Evolutionary conservation across 495 filamentous ascomycete species (phyloP).

Genomic region (Venustampulla echinocandica): DNA sequence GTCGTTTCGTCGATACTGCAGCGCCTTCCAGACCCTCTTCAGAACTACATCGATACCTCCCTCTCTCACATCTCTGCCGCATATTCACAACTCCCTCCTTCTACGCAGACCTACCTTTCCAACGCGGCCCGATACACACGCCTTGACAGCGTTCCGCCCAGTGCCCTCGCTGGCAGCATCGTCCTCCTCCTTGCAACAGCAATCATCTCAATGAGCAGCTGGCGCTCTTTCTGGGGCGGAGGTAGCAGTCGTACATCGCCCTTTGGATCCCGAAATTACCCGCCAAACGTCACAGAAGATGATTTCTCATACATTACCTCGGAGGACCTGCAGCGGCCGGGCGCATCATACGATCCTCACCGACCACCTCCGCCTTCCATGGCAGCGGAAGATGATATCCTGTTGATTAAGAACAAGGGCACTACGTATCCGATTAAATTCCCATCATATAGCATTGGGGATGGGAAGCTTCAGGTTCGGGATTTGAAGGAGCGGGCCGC

Average conservation of each 20-base stretch:
- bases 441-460: conserved; percentile 71
- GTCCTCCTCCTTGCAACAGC: conserved; percentile 12
- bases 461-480: conserved; percentile 60
- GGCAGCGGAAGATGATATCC: conserved; percentile 60
- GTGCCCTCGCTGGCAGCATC: conserved; percentile 5
- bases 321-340: conserved; percentile 49
- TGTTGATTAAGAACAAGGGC: conserved; percentile 65
- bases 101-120: conserved; percentile 34
- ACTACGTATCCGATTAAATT: conserved; percentile 71
- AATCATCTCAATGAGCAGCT: conserved; percentile 23
- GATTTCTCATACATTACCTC: conserved; percentile 78
- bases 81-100: conserved; percentile 16
- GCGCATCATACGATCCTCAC: conserved; percentile 31
- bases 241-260: conserved; percentile 35
- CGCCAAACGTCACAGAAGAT: conserved; percentile 59
- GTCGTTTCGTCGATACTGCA: conserved; percentile 32
- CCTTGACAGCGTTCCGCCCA: conserved; percentile 19
- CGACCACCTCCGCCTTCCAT: conserved; percentile 25
- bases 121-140: conserved; percentile 42
- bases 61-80: conserved; percentile 29
- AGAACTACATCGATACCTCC: conserved; percentile 38
- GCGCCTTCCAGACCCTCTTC: conserved; percentile 35
- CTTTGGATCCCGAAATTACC: conserved; percentile 30
- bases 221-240: conserved; percentile 21
- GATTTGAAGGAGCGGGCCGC: conserved; percentile 59